Evolutionary conservation across 306 rosid species (phyloP), one percentile per base, ranked within the genome.

Genomic region (Prinsepia uniflora): DNA sequence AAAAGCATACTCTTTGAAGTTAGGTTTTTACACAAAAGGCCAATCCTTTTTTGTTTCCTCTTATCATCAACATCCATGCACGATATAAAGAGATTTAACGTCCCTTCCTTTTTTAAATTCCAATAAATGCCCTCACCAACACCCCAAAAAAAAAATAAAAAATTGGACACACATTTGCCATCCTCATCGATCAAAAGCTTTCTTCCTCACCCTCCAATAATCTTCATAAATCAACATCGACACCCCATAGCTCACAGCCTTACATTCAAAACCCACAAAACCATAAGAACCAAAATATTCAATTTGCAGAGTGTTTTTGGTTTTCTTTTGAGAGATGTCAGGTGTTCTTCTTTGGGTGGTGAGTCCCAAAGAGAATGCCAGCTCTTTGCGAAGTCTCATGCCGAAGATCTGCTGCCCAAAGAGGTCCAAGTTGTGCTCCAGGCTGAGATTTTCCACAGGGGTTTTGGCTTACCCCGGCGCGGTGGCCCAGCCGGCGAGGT

Each of bases 341-440:
- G 77, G 81, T 71, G 82, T 77, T 73, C 83, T 85, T 73, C 87
- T 87, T 75, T 81, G 92, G 96, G 89, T 77, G 77, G 81, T 75
- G 70, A 82, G 85, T 81, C 86, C 85, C 71, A 86, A 79, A 57
- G 96, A 84, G 71, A 87, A 74, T 69, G 73, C 82, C 40, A 75
- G 40, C 57, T 64, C 90, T 46, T 68, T 85, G 81, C 62, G 82
- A 20, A 82, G 80, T 65, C 44, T 82, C 41, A 46, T 74, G 59
- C 78, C 84, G 19, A 84, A 78, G 69, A 73, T 68, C 53, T 77
- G 81, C 3, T 53, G 48, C 42, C 65, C 72, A 10, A 87, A 69
- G 77, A 80, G 84, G 70, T 72, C 77, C 40, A 85, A 68, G 68
- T 10, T 79, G 67, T 77, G 81, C 65, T 68, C 82, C 12, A 79